These are phyloP conservation scores for Catharanthus roseus DNA, from an alignment of 257 asterid species.

Conservation along the genomic window DNA sequence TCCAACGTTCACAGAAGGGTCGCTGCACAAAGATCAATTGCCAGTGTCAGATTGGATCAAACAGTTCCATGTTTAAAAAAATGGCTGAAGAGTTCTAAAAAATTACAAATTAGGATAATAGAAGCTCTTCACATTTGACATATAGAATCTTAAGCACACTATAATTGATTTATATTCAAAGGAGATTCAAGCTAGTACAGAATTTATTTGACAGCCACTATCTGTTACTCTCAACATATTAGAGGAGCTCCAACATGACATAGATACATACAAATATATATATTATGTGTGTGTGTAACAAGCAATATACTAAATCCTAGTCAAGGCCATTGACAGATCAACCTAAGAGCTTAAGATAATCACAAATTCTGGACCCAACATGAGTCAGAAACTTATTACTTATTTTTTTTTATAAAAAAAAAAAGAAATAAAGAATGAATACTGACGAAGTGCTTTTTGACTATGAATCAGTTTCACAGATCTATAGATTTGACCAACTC, in stretches of 20 bases:
- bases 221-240: too few relatives aligned
- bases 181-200: neutral
- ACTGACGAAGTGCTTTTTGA: neutral
- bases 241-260: too few relatives aligned
- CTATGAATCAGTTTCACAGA: neutral
- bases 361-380: neutral
- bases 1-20: slow-evolving; percentile 95
- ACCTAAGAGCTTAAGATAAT: too few relatives aligned
- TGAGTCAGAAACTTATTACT: neutral
- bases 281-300: too few relatives aligned
- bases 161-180: neutral
- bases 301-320: too few relatives aligned
- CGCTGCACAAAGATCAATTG: slow-evolving; percentile 39
- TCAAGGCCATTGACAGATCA: too few relatives aligned
- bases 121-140: neutral
- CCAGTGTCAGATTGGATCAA: slow-evolving; percentile 4
- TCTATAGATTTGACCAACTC: neutral
- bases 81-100: too few relatives aligned
- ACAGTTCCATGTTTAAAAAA: neutral
- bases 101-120: neutral
- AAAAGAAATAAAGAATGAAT: neutral
- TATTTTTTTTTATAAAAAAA: too few relatives aligned
- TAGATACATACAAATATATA: too few relatives aligned
- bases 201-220: neutral
- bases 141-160: neutral